A percentile compares a stretch with the other conserved stretches of the same genome.
Conservation (phyloP, 2,329 filamentous ascomycete genomes). For the Pezicula radicicola region DNA sequence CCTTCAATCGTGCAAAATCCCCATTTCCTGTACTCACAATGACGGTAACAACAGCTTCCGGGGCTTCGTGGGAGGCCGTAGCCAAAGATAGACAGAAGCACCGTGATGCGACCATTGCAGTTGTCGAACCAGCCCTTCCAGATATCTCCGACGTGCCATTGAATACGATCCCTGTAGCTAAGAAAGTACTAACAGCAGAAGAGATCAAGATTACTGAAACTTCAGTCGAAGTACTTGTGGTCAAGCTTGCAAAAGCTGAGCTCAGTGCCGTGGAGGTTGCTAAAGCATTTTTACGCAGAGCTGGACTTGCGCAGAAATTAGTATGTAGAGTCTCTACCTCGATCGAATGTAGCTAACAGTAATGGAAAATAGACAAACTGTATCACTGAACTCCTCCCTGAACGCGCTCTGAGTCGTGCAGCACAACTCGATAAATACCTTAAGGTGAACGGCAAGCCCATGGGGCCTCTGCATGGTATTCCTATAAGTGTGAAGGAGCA, state of each 20-base stretch:
- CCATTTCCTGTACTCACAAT: constrained; percentile 7
- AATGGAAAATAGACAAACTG: constrained; percentile 36
- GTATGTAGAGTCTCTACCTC: constrained; percentile 21
- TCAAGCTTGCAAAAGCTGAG: constrained; percentile 39
- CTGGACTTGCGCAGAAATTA: constrained; percentile 48
- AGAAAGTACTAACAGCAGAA: constrained; percentile 38
- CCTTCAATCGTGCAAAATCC: background rate
- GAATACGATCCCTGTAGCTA: constrained; percentile 44
- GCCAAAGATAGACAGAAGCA: constrained; percentile 42
- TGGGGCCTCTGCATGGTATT: constrained; percentile 39
- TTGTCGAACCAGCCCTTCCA: constrained; percentile 36
- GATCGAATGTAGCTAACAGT: background rate
- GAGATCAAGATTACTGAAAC: constrained; percentile 49
- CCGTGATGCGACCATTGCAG: constrained; percentile 40
- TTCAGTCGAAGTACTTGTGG: constrained; percentile 42
- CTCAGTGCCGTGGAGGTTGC: constrained; percentile 42
- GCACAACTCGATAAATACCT: constrained; percentile 30
- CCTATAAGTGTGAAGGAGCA: constrained; percentile 54
- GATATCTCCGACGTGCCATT: constrained; percentile 34
- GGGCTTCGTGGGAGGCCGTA: constrained; percentile 43
- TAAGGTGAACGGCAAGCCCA: constrained; percentile 22
- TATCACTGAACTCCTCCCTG: constrained; percentile 38
- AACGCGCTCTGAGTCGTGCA: constrained; percentile 29
- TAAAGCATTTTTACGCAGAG: constrained; percentile 51
- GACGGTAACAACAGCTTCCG: constrained; percentile 23